Percentiles rank a stretch among this genome's conserved stretches.
phyloP scores from a whole-genome alignment of 257 asterid genomes.

The Nicotiana tabacum region DNA sequence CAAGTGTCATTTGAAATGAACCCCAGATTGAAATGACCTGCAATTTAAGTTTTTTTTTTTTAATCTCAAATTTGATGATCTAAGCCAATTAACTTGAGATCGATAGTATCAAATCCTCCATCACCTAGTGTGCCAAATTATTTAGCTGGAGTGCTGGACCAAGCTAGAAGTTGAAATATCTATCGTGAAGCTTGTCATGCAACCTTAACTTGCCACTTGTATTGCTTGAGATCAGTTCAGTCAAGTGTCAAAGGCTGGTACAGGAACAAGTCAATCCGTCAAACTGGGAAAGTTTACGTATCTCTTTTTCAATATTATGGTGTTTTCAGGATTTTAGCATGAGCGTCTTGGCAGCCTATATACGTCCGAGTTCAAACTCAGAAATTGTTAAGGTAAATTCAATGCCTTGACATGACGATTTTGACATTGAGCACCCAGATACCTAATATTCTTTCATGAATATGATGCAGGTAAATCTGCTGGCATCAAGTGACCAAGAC shows the following conservation, averaged over 20 bases:
- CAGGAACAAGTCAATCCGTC: background rate
- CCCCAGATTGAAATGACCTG: background rate
- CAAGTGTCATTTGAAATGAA: background rate
- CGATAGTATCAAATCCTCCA: background rate
- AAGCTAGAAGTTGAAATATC: slow-evolving; percentile 8
- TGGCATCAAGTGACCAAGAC: slow-evolving; percentile 49
- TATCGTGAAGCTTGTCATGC: slow-evolving; percentile 7
- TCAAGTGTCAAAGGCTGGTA: background rate
- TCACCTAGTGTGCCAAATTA: background rate
- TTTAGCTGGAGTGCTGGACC: background rate
- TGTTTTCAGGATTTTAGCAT: slow-evolving; percentile 71
- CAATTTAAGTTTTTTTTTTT: background rate
- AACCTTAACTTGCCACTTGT: background rate
- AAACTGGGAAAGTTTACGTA: background rate
- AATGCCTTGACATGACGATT: background rate
- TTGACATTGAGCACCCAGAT: background rate
- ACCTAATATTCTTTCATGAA: slow-evolving; percentile 9
- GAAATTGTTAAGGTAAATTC: slow-evolving; percentile 74
- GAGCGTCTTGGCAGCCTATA: slow-evolving; percentile 83
- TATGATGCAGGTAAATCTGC: slow-evolving; percentile 61
- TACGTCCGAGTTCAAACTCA: slow-evolving; percentile 74
- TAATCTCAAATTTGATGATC: background rate
- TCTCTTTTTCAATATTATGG: slow-evolving; percentile 12
- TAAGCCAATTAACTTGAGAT: background rate
- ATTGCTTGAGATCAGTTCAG: background rate